Percentiles rank a stretch among this genome's conserved stretches.
phyloP scores from a whole-genome alignment of 139 green algal species.

The Chlorella sp. region DNA sequence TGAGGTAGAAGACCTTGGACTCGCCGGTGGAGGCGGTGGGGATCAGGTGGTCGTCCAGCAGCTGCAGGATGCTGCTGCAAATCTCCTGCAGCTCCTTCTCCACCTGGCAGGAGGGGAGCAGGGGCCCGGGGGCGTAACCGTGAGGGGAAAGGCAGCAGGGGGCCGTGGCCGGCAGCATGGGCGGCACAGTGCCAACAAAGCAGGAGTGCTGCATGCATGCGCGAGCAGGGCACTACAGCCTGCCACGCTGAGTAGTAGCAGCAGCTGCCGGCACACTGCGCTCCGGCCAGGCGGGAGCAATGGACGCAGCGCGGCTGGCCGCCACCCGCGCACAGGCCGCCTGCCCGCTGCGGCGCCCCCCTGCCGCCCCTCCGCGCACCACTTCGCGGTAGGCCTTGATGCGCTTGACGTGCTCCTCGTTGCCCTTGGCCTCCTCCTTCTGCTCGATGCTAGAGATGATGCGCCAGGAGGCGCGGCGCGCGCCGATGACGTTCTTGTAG shows the following conservation, averaged over 20 bases:
- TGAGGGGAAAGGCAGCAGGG: no score
- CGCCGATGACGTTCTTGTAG: constrained; percentile 99
- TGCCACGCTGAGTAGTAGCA: neutral
- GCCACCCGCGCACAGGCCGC: no score
- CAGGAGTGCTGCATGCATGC: neutral
- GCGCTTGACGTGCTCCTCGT: constrained; percentile 91
- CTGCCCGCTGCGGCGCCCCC: no score
- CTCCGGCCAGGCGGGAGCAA: neutral
- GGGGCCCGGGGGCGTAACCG: neutral
- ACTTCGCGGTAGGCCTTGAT: constrained; percentile 95
- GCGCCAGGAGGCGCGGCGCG: constrained; percentile 94
- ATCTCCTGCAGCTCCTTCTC: constrained; percentile 93
- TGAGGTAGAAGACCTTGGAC: constrained; percentile 99
- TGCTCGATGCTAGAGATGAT: constrained; percentile 99
- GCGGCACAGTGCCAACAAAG: no score
- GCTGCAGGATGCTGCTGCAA: constrained; percentile 87
- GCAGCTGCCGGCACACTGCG: neutral
- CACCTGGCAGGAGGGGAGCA: constrained; percentile 51
- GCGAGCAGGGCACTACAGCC: neutral
- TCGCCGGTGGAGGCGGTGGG: constrained; percentile 92
- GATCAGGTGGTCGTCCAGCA: constrained; percentile 98
- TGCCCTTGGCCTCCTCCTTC: constrained; percentile 99
- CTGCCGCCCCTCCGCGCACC: constrained; percentile 55
- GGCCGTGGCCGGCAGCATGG: no score
- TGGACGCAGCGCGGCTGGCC: neutral